Base-by-base conservation (phyloP, 164 flowering plant species). In the Amborella trichopoda region DNA sequence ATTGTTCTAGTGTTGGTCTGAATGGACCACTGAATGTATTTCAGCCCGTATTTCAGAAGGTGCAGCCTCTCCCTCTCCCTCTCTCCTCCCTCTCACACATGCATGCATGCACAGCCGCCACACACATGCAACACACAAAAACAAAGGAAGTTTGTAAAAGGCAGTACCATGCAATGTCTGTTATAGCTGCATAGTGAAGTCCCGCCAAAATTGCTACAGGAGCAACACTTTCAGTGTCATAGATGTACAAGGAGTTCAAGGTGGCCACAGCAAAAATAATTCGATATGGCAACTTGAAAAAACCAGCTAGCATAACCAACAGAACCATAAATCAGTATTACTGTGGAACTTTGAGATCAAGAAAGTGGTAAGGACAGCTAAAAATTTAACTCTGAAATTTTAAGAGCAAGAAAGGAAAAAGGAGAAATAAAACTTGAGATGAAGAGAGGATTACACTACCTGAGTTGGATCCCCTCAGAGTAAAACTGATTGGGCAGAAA, bases 121-220 rank as follows among this genome's bases (percentile, higher is more conserved):
- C 34, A 30, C 34, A 30, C 11, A 14, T 30, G 34, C 34, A 9
- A 1, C 34, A 30, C 14, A 37, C 4, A 20, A 6, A 37, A 13
- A 13, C 40, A 37, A 56, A 49, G 18, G 33, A 18, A 40, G 24
- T 1, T 27, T 3, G 4, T 6, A 34, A 37, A 20, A 37, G n/a
- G 40, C 4, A 23, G 39, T 74, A 93, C 99, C 99, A 93, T 49
- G 96, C 70, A 40, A 93, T 78, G 55, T 93, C 99, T 11, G 99
- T 93, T 55, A 93, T 70, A 19, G 99, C 83, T 46, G 96, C 94
- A 71, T 93, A 93, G 50, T 93, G 99, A 62, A 93, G 75, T 38
- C 99, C 99, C 48, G 96, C 95, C 57, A 78, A 74, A 24, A 93
- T 40, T 53, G 86, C 87, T 49, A 93, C 72, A 25, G 99, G 99